Conservation (phyloP, 305 asterid genomes). For the Galium porrigens region DNA sequence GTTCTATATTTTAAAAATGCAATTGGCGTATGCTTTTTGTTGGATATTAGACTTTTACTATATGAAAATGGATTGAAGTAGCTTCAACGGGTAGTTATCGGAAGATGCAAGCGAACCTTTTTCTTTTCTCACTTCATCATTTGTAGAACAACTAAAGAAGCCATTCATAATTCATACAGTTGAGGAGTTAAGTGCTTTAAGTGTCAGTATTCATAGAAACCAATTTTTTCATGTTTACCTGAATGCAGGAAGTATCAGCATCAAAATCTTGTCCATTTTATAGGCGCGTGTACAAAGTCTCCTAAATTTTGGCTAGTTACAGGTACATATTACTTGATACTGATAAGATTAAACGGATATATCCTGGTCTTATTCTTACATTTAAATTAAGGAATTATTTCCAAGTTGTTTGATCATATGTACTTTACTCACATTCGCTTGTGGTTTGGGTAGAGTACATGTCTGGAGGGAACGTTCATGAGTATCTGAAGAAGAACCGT, state of each 20-base stretch:
- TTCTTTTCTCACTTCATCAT: background rate
- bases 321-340: constrained; percentile 27
- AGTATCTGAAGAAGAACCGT: constrained; percentile 58
- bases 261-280: constrained; percentile 60
- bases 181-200: background rate
- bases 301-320: constrained; percentile 76
- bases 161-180: background rate
- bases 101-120: background rate
- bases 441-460: constrained; percentile 48
- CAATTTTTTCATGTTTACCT: constrained; percentile 15
- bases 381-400: background rate
- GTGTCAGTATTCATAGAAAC: background rate
- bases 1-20: background rate
- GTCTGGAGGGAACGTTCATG: constrained; percentile 83
- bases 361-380: background rate
- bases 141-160: constrained; percentile 1
- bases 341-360: background rate
- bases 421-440: constrained; percentile 18
- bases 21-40: background rate
- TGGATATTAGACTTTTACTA: background rate
- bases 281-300: constrained; percentile 67
- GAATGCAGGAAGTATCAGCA: constrained; percentile 66
- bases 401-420: background rate
- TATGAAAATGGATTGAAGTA: background rate
- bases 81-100: background rate